Base-by-base conservation (phyloP, 164 flowering plant species). In the Piper longum region DNA sequence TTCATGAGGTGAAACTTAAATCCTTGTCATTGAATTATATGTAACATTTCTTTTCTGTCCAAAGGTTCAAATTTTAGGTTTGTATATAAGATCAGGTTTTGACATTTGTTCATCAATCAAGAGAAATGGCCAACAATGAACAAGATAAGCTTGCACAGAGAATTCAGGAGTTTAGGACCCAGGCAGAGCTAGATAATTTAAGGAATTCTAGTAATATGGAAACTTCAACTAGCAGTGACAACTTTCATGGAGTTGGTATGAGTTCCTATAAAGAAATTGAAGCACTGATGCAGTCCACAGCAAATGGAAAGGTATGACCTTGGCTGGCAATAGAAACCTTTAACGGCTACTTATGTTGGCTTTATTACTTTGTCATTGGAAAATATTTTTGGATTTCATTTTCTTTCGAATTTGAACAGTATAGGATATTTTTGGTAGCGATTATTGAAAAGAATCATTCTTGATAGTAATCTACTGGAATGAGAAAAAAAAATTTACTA, bases 91-190 rank as follows among this genome's bases (percentile, higher is more conserved):
- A 63, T 57, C 74, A 92, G 98, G 86, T 92, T 44, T 78, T 92
- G 77, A 85, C 96, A 57, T 92, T 82, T 76, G 84, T 93, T 41
- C 96, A 86, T 66, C 96, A 92, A 64, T 87, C 96, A 36, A 92
- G 88, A 78, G 96, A 89, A 71, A 69, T 76, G 81, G 83, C 87
- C 13, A 81, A 65, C 26, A 48, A 73, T 62, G 98, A 89, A 67
- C 91, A 87, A 76, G 96, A 88, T 71, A 83, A 78, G 69, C 90
- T 92, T 69, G 91, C 84, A n/a, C 81, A 80, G 79, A 74, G 96
- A 72, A 92, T 92, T 67, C 96, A 92, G 67, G 96, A 88, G 78
- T 92, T 77, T 74, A 83, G 96, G 67, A 92, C 96, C 41, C 96
- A 86, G 68, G 77, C 75, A 64, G 91, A 92, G 71, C 61, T 88